Conservation (phyloP, 1,284 basidiomycete genomes). For the Microbotryum saponariae region DNA sequence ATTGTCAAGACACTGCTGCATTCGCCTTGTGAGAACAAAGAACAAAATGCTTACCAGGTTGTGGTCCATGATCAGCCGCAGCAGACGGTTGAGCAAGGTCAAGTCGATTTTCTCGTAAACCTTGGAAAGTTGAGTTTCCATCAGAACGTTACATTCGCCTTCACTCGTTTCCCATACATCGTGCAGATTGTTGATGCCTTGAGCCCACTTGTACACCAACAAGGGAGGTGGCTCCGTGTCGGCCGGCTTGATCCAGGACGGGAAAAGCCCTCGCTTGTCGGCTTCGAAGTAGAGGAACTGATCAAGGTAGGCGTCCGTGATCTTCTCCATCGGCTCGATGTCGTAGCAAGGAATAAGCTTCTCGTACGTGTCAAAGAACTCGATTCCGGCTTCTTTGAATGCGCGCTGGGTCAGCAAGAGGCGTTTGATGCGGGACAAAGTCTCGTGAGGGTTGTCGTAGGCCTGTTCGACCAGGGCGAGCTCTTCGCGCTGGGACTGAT, state of each 20-base stretch:
- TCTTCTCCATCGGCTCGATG: slow-evolving; percentile 97
- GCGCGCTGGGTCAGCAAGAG: slow-evolving; percentile 88
- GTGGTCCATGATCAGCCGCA: slow-evolving; percentile 90
- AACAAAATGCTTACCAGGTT: slow-evolving; percentile 53
- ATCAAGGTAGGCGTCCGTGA: slow-evolving; percentile 83
- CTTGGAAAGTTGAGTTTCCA: slow-evolving; percentile 92
- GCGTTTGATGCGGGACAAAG: slow-evolving; percentile 88
- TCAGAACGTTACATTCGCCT: slow-evolving; percentile 91
- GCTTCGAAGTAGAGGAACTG: slow-evolving; percentile 52
- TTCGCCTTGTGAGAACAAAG: neutral
- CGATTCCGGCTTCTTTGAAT: slow-evolving; percentile 94
- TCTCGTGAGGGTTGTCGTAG: slow-evolving; percentile 89
- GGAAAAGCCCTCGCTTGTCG: slow-evolving; percentile 95
- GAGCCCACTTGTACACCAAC: slow-evolving; percentile 94
- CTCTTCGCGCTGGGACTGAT: slow-evolving; percentile 94
- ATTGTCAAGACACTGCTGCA: no score
- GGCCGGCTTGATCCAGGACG: slow-evolving; percentile 93
- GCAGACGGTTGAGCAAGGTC: slow-evolving; percentile 82
- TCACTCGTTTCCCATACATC: slow-evolving; percentile 96
- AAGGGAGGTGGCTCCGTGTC: slow-evolving; percentile 93
- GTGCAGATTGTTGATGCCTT: slow-evolving; percentile 85
- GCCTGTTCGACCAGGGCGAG: slow-evolving; percentile 93
- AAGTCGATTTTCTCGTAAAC: slow-evolving; percentile 97
- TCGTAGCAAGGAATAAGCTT: slow-evolving; percentile 97
- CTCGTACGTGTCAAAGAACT: slow-evolving; percentile 57